Base-by-base conservation (phyloP, 2,329 filamentous ascomycete genomes). In the Sarocladium kiliense region DNA sequence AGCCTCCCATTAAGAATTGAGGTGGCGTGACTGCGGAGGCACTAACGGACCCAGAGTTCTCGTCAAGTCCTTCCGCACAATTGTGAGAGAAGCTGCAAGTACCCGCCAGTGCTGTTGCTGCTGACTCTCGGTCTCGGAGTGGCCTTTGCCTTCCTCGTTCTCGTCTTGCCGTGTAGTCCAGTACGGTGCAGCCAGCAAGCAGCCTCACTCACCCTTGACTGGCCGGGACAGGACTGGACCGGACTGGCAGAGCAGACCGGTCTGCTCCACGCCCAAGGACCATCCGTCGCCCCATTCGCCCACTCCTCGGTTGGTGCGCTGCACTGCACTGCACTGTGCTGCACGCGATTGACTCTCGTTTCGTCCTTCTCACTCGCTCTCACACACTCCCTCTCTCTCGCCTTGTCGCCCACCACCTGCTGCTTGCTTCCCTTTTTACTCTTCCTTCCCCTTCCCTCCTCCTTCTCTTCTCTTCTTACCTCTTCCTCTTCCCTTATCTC, bases 361-460 rank as follows among this genome's bases (percentile, higher is more conserved):
- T 53, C 50, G 34, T 39, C 36, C 58, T 59, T 56, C 60, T 59
- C 63, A 60, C 56, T 61, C 55, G 59, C 60, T 59, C 57, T 58
- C 55, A 60, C 57, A 49, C 61, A 56, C 58, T 61, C 60, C 61
- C 58, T 61, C 63, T 58, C 59, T 59, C n/a, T n/a, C n/a, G n/a
- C n/a, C n/a, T n/a, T 61, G 58, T 57, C 59, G 44, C 44, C 58
- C 63, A 58, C 65, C n/a, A n/a, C n/a, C n/a, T n/a, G n/a, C 61
- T 62, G 61, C 61, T 61, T 61, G 68, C 57, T 61, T 59, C 62
- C 63, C 63, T 62, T 50, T 60, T 41, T 59, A 54, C 53, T 65
- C 60, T 54, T 64, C 55, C 58, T 58, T 61, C 57, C 62, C 55
- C 60, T 58, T 56, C 54, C 60, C 37, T 58, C 61, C 60, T 61